Base-by-base conservation (phyloP, 2,329 filamentous ascomycete genomes). In the Cryphonectria radicalis region DNA sequence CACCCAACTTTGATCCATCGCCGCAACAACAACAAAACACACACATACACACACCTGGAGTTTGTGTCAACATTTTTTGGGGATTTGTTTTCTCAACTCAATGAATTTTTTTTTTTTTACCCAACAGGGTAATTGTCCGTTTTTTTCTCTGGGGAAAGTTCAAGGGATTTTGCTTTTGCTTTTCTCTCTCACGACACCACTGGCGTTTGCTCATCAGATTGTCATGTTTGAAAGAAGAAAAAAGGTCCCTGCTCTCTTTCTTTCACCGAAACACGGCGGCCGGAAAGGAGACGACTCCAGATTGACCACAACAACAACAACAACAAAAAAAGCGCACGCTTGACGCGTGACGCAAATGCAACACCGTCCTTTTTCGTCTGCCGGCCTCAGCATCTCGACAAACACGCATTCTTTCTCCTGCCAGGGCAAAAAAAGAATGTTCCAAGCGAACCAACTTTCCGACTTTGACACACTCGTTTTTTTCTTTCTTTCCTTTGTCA, bases 401-500 rank as follows among this genome's bases (percentile, higher is more conserved):
- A 68, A 25, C 40, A 64, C 22, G 40, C 35, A 35, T 25, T 42
- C 28, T 13, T 13, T 28, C 4, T 35, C 43, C 42, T 53, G 14
- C 42, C 25, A n/a, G 59, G 59, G 63, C 65, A 67, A 69, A 59
- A 50, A 57, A 68, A 67, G 46, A 71, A 46, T 71, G 69, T 71
- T 73, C 63, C 69, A 63, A 32, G 57, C 63, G 53, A 70, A 64
- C 28, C 50, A 63, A 64, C 65, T 60, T 60, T 64, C 43, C 65
- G 60, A 71, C 67, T 55, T 63, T 63, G 63, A 62, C 66, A 66
- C 62, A 50, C 43, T 50, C 43, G 1, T 40, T 50, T 50, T 22
- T 22, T 3, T n/a, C 46, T 40, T 40, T 70, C 70, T 75, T 76
- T 75, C 75, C 72, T 76, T 74, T 75, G 63, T 74, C 71, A 70